Base-by-base conservation (phyloP, 2,329 filamentous ascomycete genomes). In the Colletotrichum sojae region DNA sequence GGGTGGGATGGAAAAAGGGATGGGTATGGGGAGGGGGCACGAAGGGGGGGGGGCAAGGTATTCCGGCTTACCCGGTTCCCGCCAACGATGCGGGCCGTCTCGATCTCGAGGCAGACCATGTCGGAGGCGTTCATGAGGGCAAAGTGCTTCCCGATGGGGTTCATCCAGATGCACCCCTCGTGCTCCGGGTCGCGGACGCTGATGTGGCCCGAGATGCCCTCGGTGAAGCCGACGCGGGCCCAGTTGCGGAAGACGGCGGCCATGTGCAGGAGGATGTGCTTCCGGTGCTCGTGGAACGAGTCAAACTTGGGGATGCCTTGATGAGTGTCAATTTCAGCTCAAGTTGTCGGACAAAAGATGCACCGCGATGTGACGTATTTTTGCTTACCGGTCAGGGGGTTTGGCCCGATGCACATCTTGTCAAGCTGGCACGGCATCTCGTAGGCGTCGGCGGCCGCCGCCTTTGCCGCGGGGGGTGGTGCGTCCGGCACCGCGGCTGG, bases 181-280 rank as follows among this genome's bases (percentile, higher is more conserved):
- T 87, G 82, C 76, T 92, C 89, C 0, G 91, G 90, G 75, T 93
- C 91, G 13, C 90, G 84, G 1, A 92, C 87, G 15, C 83, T 86
- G 72, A 93, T 93, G 78, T 93, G 90, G 4, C 80, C 79, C n/a
- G 79, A 78, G 57, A 76, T 75, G 3, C 77, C 77, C 45, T 78
- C 76, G 13, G 74, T 76, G 69, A 73, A 78, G 52, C 75, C 74
- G 40, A 73, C 63, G 22, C 76, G 75, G 2, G 76, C 76, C 74
- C 75, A 78, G 71, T 73, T 74, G 46, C 77, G 73, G 89, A 90
- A 66, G 82, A 83, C 83, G 36, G 87, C 86, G 4, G 90, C 89
- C 67, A 89, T 88, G 83, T 91, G 91, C 74, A 40, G 39, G 10
- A 40, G 13, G 39, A 40, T 40, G 13, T 40, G 39, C 39, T 84